Evolutionary conservation across 164 flowering plant species (phyloP), one percentile per base, ranked within the genome.

Genomic region (Magnolia officinalis): DNA sequence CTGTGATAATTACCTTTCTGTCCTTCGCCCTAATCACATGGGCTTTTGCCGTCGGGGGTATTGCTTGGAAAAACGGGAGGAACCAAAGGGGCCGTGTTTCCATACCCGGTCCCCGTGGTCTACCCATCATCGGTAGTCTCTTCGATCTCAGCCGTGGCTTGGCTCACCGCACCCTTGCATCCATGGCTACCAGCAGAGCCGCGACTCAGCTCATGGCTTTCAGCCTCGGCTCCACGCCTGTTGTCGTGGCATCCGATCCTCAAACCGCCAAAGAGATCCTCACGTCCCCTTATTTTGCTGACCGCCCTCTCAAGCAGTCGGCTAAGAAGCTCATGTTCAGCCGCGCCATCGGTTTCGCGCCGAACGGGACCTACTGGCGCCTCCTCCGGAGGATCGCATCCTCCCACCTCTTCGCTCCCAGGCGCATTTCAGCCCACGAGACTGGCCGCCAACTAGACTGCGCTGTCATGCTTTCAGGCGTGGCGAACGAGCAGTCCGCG

Each of bases 271-370:
- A 79, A 0, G 97, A 93, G 72, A 89, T 93, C 64, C 74, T 93
- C 13, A 87, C 84, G 18, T 86, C 89, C 0, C 81, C 93, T 1
- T 64, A 82, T 72, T 93, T 93, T 63, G 93, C 92, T 0, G 89
- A 90, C 74, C 92, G 97, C 8, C 97, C 97, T 0, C 20, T 91
- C 8, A 91, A 93, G 68, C 84, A 89, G 68, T 91, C 97, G 0
- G 97, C 96, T 37, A 75, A 78, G 73, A 68, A 74, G 70, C 89
- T 93, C 67, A 85, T 91, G 89, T 93, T 93, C 79, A 71, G 74
- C 79, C 87, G 94, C 20, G 94, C 97, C 74, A 93, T 93, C 4
- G 97, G 97, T 50, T 93, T 93, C 65, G 92, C 97, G 0, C 93
- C 96, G 0, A 80, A 80, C 49, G 97, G 97, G 0, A 24, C 87